Percentiles rank a stretch among this genome's conserved stretches.
These are phyloP conservation scores for Synchytrium microbalum DNA, from an alignment of 371 early-diverging fungal genomes.

Conservation along the genomic window DNA sequence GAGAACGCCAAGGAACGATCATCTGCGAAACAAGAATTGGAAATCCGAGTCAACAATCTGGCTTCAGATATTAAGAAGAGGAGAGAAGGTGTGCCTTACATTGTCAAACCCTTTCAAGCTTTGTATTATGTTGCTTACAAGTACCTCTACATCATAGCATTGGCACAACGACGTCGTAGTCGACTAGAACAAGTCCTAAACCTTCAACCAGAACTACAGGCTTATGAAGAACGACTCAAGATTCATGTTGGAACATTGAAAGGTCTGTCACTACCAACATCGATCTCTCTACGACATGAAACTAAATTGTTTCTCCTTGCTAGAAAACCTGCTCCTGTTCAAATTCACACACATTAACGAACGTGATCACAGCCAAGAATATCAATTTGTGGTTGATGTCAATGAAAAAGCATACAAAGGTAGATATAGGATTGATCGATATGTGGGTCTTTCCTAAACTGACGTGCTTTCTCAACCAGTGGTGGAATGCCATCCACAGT, in stretches of 20 bases:
- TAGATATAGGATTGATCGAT: slow-evolving; percentile 6
- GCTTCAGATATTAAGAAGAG: slow-evolving; percentile 12
- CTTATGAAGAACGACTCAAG: slow-evolving; percentile 21
- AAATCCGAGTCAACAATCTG: slow-evolving; percentile 8
- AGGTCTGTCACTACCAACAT: slow-evolving; percentile 6
- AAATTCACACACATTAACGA: slow-evolving; percentile 28
- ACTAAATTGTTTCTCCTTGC: too few relatives aligned
- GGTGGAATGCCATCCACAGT: slow-evolving; percentile 19
- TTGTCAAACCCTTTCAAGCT: background rate
- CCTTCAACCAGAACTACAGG: slow-evolving; percentile 14
- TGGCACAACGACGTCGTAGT: background rate
- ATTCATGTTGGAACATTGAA: slow-evolving; percentile 12
- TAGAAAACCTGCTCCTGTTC: slow-evolving; percentile 19
- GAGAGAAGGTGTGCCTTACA: slow-evolving; percentile 13
- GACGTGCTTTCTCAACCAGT: slow-evolving; percentile 12
- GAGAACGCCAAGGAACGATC: slow-evolving; percentile 7
- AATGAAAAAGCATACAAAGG: slow-evolving; percentile 17
- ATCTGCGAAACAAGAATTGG: slow-evolving; percentile 10
- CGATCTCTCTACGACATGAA: background rate
- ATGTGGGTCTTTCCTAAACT: background rate
- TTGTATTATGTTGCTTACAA: background rate
- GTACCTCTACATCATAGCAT: background rate
- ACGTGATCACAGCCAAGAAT: slow-evolving; percentile 20
- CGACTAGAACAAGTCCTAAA: slow-evolving; percentile 4
- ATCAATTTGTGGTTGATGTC: slow-evolving; percentile 23